Conservation (phyloP, 2,329 filamentous ascomycete genomes). For the Eutypella sp. region DNA sequence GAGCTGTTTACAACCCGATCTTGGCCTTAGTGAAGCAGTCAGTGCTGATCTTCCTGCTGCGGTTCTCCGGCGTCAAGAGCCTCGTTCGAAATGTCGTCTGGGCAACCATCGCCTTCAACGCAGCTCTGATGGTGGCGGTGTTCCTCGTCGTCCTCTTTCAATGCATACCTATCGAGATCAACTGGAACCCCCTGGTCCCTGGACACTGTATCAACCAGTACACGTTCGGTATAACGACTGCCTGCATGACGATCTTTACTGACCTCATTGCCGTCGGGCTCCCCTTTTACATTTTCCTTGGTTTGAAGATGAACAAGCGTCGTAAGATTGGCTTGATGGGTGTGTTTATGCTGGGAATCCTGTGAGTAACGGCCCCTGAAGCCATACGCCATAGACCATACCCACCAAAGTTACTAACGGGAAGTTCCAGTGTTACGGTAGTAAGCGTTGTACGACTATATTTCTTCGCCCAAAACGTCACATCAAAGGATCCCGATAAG, state of each 20-base stretch:
- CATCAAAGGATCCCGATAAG: slow-evolving; percentile 16
- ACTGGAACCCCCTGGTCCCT: slow-evolving; percentile 28
- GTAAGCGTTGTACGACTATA: slow-evolving; percentile 24
- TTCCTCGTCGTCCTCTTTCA: slow-evolving; percentile 35
- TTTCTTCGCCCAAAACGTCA: slow-evolving; percentile 19
- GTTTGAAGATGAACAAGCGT: slow-evolving; percentile 32
- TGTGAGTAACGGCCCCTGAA: slow-evolving; percentile 6
- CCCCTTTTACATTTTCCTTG: slow-evolving; percentile 37
- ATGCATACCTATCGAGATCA: slow-evolving; percentile 29
- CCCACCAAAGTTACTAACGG: not conserved
- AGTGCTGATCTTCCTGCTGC: slow-evolving; percentile 37
- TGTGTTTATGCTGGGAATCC: slow-evolving; percentile 33
- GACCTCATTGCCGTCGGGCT: slow-evolving; percentile 34
- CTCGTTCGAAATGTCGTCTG: slow-evolving; percentile 25
- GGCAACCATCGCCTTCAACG: slow-evolving; percentile 28
- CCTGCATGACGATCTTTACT: slow-evolving; percentile 33
- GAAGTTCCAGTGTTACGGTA: slow-evolving; percentile 24
- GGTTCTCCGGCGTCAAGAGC: slow-evolving; percentile 31
- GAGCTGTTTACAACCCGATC: slow-evolving; percentile 40
- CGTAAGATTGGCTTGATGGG: slow-evolving; percentile 32
- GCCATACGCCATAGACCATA: not conserved
- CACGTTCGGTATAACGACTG: slow-evolving; percentile 10
- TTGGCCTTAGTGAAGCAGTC: slow-evolving; percentile 40
- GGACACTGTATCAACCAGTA: slow-evolving; percentile 24
- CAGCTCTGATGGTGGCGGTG: slow-evolving; percentile 28